Base-by-base conservation (phyloP, 208 protist genomes). In the Leishmania major region DNA sequence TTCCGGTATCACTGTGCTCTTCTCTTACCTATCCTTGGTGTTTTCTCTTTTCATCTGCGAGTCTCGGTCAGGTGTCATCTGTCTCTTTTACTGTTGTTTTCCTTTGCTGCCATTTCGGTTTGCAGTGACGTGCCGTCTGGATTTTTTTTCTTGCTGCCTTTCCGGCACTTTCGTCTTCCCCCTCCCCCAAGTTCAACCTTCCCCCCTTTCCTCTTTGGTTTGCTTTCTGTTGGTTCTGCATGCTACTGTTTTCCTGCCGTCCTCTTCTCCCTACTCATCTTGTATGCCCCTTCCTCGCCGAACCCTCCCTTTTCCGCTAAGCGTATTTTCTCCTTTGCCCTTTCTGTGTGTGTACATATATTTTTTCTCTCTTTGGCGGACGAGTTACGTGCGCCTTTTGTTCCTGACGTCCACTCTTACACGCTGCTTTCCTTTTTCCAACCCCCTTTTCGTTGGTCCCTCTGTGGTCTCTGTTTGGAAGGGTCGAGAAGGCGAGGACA, bases 31-130 rank as follows among this genome's bases (percentile, higher is more conserved):
- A 31, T 67, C 60, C 60, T 37, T 19, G 60, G 10, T 37, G 0
- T 5, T 17, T 37, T 64, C 69, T 73, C 25, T 31, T 11, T 73
- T 73, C 11, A 40, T 47, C 25, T 51, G 69, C 43, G 69, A 47
- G 25, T 53, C 11, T 31, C 25, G 69, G 22, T 73, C 13, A 51
- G 69, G 51, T 75, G 22, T 64, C 47, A 7, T 10, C 7, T 55
- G 15, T 71, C 37, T 49, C 35, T 69, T 80, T 51, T 73, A 74
- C 10, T 64, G 70, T 79, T 28, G 11, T 74, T 53, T 35, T n/a
- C 49, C 67, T 75, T 81, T 43, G 8, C 11, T 7, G 70, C 3
- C 13, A 11, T 64, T 43, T 72, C n/a, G 67, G 43, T 28, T 51
- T 7, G 22, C 51, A 51, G 17, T 62, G 2, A 37, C 15, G 51